Evolutionary conservation across 2,329 filamentous ascomycete species (phyloP).

Genomic region (Ascochyta viciae-villosae): DNA sequence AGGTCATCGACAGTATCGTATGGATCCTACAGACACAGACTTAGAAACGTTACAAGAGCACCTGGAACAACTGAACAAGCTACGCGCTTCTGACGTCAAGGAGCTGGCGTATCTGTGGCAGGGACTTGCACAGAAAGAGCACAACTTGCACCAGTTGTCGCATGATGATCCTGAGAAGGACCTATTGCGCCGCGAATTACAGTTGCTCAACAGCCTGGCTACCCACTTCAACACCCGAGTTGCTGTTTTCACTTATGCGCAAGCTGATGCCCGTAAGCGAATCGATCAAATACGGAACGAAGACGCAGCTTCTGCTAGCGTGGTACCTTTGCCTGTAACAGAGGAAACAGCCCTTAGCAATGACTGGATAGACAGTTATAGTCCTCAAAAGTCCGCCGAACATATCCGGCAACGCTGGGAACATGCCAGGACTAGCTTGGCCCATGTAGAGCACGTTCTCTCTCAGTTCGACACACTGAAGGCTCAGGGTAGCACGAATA

Average conservation of each 20-base stretch:
- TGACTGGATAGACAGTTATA: neutral
- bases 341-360: neutral
- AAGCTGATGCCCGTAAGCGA: conserved; percentile 25
- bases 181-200: conserved; percentile 21
- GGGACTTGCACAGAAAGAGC: conserved; percentile 22
- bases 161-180: conserved; percentile 24
- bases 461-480: conserved; percentile 6
- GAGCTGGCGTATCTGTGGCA: conserved; percentile 29
- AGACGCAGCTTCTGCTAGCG: neutral
- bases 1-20: conserved; percentile 23
- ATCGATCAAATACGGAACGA: conserved; percentile 19
- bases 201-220: conserved; percentile 26
- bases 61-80: conserved; percentile 21
- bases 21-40: conserved; percentile 17
- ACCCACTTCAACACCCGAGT: conserved; percentile 10
- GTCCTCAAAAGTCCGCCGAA: conserved; percentile 1
- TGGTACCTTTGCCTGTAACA: neutral
- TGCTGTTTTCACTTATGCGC: conserved; percentile 23
- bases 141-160: conserved; percentile 21
- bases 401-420: conserved; percentile 11
- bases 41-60: conserved; percentile 19
- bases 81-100: conserved; percentile 8
- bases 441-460: conserved; percentile 6
- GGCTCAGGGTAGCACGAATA: conserved; percentile 4
- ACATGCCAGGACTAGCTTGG: neutral